Conservation (phyloP, 805 yeast species). For the Blastobotrys attinorum region DNA sequence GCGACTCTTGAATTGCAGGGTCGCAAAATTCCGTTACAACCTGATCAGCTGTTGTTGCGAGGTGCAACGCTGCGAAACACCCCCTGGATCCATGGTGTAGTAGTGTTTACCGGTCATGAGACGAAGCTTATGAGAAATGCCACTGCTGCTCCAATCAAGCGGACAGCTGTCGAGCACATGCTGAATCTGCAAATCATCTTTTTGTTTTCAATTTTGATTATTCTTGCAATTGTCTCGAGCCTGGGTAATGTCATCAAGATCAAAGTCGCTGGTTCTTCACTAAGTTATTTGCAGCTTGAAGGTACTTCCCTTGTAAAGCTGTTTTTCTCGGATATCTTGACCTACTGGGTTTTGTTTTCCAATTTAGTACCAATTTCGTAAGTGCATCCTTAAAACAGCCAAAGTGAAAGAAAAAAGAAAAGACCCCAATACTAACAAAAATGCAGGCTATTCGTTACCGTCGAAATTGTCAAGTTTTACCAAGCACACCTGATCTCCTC, state of each 20-base stretch:
- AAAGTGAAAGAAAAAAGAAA: no score
- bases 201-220: conserved; percentile 69
- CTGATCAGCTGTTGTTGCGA: conserved; percentile 85
- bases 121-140: conserved; percentile 98
- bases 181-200: conserved; percentile 89
- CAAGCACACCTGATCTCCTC: conserved; percentile 92
- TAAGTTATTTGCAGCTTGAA: conserved; percentile 60
- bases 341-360: conserved; percentile 94
- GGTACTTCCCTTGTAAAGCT: conserved; percentile 60
- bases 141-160: conserved; percentile 94
- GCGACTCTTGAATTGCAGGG: conserved; percentile 57
- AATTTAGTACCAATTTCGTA: conserved; percentile 91
- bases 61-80: conserved; percentile 96
- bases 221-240: conserved; percentile 71
- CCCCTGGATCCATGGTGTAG: conserved; percentile 90
- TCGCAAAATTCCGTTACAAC: conserved; percentile 56
- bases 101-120: conserved; percentile 95
- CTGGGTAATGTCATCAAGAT: conserved; percentile 78
- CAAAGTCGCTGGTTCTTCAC: conserved; percentile 40
- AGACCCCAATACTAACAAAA: no score
- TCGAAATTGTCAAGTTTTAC: conserved; percentile 89
- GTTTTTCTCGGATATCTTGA: conserved; percentile 80
- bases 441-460: conserved; percentile 70
- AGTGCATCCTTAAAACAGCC: background rate
- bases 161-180: conserved; percentile 94